Percentiles rank a stretch among this genome's conserved stretches.
phyloP scores from a whole-genome alignment of 441 rosid species.

The Cnidoscolus chayamansa region DNA sequence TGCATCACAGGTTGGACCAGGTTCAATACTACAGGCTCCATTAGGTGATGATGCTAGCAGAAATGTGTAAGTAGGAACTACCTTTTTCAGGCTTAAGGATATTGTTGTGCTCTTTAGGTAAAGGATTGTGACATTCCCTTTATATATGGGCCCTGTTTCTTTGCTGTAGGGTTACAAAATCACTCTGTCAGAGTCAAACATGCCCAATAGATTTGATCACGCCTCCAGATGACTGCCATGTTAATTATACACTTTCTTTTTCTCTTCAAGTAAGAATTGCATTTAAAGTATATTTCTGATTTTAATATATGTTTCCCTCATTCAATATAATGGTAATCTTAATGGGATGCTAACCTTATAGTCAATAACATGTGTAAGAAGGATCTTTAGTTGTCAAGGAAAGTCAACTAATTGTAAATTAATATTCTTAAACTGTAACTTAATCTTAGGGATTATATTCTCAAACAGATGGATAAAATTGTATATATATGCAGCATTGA shows the following conservation, averaged over 20 bases:
- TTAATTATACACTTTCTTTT: constrained; percentile 84
- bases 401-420: too few species aligned
- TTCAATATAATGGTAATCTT: neutral
- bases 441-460: too few species aligned
- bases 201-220: constrained; percentile 89
- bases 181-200: constrained; percentile 74
- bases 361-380: neutral
- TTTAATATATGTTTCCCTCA: constrained; percentile 11
- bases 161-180: constrained; percentile 60
- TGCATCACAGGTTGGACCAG: constrained; percentile 73
- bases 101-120: constrained; percentile 12
- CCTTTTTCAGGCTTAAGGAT: constrained; percentile 16
- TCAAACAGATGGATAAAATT: too few species aligned
- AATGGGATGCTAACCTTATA: neutral
- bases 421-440: too few species aligned
- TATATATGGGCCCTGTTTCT: constrained; percentile 9
- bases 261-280: constrained; percentile 71
- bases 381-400: neutral
- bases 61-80: constrained; percentile 70
- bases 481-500: too few species aligned
- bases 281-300: constrained; percentile 23
- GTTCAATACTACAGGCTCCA: constrained; percentile 90
- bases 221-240: constrained; percentile 99
- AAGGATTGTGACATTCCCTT: constrained; percentile 12
- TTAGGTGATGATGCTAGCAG: constrained; percentile 68